Evolutionary conservation across 345 rosid species (phyloP), one percentile per base, ranked within the genome.

Genomic region (Aurinia saxatilis): DNA sequence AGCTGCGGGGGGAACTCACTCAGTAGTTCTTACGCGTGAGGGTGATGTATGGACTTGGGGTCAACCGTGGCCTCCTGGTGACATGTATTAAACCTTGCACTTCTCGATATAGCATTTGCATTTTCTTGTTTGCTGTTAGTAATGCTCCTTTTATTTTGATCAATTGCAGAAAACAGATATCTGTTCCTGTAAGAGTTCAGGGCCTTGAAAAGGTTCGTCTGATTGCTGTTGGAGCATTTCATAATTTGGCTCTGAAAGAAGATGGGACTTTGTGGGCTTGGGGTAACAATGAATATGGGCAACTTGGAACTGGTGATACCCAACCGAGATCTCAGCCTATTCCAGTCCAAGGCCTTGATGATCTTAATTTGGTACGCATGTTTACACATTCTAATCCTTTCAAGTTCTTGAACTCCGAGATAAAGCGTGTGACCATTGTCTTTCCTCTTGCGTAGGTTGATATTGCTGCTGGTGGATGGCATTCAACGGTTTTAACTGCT

Each of bases 31-130:
- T 56, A 95, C 99, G 6, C 72, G 72, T 9, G 96, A 95, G 45
- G 98, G 99, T 13, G 75, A 80, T 57, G 99, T 95, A 11, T 95
- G 99, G 99, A 84, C 90, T 54, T 95, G 98, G 99, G 99, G 99
- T 77, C 99, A 90, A 57, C 99, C 99, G 21, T 95, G 99, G 99
- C 99, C 99, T 73, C 99, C 99, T 8, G 98, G 98, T 44, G 99
- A 95, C 93, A 95, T 90, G 99, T 95, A 83, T 37, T 46, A 23
- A 50, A 61, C 47, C 45, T 47, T 47, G 42, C 12, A 19, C 33
- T 33, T 16, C 12, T 49, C 3, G 40, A 42, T 42, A 19, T 29
- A 38, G 15, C 50, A 40, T 50, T 35, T 41, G 18, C 16, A 10
- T 51, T 61, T 51, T 35, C 45, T 37, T 34, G 37, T 31, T 63